Base-by-base conservation (phyloP, 768 basidiomycete genomes). In the Mycena amicta region DNA sequence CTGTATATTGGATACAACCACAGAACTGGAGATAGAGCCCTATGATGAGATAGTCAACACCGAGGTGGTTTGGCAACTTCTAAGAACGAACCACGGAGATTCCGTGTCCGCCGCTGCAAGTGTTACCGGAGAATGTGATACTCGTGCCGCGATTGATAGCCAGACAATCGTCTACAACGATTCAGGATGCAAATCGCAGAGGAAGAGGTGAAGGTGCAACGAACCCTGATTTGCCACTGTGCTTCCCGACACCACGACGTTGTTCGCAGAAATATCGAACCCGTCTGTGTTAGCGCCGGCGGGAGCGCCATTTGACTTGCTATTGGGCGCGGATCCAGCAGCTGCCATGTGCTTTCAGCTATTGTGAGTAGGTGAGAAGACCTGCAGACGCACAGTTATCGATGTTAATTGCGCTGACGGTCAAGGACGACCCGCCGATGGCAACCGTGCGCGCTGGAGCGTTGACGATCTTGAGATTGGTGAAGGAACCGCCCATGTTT, bases 281-380 rank as follows among this genome's bases (percentile, higher is more conserved):
- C 67, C 64, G 40, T 68, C 67, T 4, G 67, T 68, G 29, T 68
- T 68, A 26, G 45, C 52, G 29, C 62, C 67, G 20, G 62, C 62
- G 23, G 66, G 47, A 3, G 39, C 53, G 8, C 52, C 49, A 15
- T 31, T 60, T 3, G 66, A 67, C 37, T 56, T 56, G 46, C 55
- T 62, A 28, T 64, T 67, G 1, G 66, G 41, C 5, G 64, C 64
- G 1, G 50, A 45, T 0, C 66, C 66, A 3, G 61, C 64, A 22
- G 66, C 65, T 66, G 27, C 4, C 46, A 15, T 37, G 29, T 22
- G 13, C 6, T 13, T 3, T 20, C 27, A 43, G 22, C 16, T 12
- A 33, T n/a, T n/a, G n/a, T n/a, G n/a, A 8, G 53, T 41, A 53
- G 6, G 45, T n/a, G 23, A 22, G 25, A 27, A 40, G 12, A 18